Percentiles rank a stretch among this genome's conserved stretches.
Conservation (phyloP, 2,329 filamentous ascomycete species). For the Scolecobasidium constrictum region DNA sequence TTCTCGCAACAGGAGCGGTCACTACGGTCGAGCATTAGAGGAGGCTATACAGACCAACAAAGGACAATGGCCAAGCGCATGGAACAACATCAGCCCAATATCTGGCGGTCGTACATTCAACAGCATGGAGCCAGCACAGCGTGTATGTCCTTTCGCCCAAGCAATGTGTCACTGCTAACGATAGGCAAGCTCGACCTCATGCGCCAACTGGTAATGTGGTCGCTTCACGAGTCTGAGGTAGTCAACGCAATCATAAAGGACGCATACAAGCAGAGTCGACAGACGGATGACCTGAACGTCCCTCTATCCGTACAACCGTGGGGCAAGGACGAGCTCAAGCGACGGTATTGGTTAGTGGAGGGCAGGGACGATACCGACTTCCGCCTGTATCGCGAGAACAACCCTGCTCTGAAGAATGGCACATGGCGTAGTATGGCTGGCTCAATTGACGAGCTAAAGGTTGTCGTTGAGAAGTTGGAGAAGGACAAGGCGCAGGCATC, state of each 20-base stretch:
- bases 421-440: constrained; percentile 94
- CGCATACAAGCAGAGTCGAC: constrained; percentile 77
- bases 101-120: constrained; percentile 71
- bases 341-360: constrained; percentile 88
- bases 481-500: constrained; percentile 75
- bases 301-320: constrained; percentile 82
- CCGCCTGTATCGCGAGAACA: constrained; percentile 87
- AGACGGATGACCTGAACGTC: constrained; percentile 70
- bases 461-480: constrained; percentile 63
- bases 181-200: constrained; percentile 62
- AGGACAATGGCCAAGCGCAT: constrained; percentile 76
- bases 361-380: constrained; percentile 91
- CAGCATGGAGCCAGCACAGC: constrained; percentile 67
- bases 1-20: constrained; percentile 56
- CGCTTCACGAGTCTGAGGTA: constrained; percentile 75
- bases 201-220: constrained; percentile 76
- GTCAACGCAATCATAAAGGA: constrained; percentile 74
- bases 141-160: constrained; percentile 45
- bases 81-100: constrained; percentile 75
- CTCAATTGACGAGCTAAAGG: constrained; percentile 73
- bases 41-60: constrained; percentile 81
- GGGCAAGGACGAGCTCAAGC: constrained; percentile 82
- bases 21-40: constrained; percentile 87
- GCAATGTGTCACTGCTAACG: constrained; percentile 10
- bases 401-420: constrained; percentile 61